Evolutionary conservation across 805 yeast species (phyloP), one percentile per base, ranked within the genome.

Genomic region (Nakazawaea molendinolei): DNA sequence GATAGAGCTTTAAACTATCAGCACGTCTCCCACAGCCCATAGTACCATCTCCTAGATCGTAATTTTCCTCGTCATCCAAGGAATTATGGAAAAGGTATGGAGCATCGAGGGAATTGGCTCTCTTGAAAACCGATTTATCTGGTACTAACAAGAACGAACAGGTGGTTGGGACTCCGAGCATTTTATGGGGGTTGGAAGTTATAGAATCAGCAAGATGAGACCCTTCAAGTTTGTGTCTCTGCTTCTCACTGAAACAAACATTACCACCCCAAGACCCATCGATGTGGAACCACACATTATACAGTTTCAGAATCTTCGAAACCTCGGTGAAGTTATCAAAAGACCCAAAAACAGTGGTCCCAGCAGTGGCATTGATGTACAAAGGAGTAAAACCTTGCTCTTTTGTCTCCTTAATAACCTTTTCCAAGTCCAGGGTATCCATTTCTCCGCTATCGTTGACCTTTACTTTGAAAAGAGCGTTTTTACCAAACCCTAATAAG

Each of bases 181-280:
- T 77, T 50, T 85, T 85, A 61, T 85, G 95, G 3, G 95, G 95
- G 50, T 85, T 86, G 16, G 76, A 71, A 2, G 95, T 85, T 38
- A 85, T 66, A 8, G 89, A 79, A 55, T 85, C 74, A 1, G 92
- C 95, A 15, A 67, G 51, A 28, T 80, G 71, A 22, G 71, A 54
- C 2, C 95, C 95, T 13, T 56, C 51, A 42, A 85, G 55, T 45
- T 69, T 67, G 38, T 55, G 31, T 28, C 50, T 55, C 37, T 75
- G 72, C 8, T 45, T 60, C 0, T 54, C 46, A 28, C 86, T 76
- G 60, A 85, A 86, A 0, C 83, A 67, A 8, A 81, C 78, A 48
- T 86, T 86, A 7, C 90, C 95, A 23, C 95, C 95, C 95, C 94
- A 84, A 5, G 92, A 82, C 1, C 92, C 95, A 57, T 85, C 95